These are phyloP conservation scores for Monosporascus sp. DNA, from an alignment of 2,329 filamentous ascomycete genomes.

Conservation along the genomic window DNA sequence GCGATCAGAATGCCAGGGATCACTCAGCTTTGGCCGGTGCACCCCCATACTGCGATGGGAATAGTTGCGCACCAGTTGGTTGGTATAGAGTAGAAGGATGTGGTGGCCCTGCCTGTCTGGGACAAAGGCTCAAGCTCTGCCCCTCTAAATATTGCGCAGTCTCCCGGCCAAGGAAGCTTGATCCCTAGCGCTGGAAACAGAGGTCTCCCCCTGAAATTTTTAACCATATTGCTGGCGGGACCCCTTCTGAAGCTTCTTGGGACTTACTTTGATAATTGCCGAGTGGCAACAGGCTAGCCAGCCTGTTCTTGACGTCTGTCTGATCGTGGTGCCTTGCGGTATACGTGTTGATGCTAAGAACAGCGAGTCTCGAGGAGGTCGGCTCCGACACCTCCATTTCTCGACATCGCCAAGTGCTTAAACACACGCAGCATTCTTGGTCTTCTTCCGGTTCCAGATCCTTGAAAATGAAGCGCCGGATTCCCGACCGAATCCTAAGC, in stretches of 20 bases:
- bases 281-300: slow-evolving; percentile 4
- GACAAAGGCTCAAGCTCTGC: slow-evolving; percentile 8
- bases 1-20: slow-evolving; percentile 4
- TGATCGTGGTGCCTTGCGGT: slow-evolving; percentile 2
- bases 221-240: neutral
- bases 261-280: slow-evolving; percentile 5
- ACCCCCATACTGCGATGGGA: slow-evolving; percentile 3
- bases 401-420: neutral
- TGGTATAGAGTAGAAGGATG: slow-evolving; percentile 7
- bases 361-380: neutral
- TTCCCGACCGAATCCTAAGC: slow-evolving; percentile 4
- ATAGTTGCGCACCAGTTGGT: slow-evolving; percentile 8
- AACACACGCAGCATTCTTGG: slow-evolving; percentile 2
- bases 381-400: slow-evolving; percentile 1
- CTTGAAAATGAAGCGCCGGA: slow-evolving; percentile 1
- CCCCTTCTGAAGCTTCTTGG: too few species aligned
- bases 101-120: slow-evolving; percentile 7
- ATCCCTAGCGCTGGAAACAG: slow-evolving; percentile 4
- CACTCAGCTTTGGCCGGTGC: slow-evolving; percentile 3
- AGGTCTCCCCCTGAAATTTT: slow-evolving; percentile 4
- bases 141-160: slow-evolving; percentile 5
- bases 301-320: slow-evolving; percentile 6
- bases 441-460: slow-evolving; percentile 3
- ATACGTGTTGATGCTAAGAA: slow-evolving; percentile 3
- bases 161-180: slow-evolving; percentile 3